Base-by-base conservation (phyloP, 169 alveolate genomes). In the Eimeria zaria region DNA sequence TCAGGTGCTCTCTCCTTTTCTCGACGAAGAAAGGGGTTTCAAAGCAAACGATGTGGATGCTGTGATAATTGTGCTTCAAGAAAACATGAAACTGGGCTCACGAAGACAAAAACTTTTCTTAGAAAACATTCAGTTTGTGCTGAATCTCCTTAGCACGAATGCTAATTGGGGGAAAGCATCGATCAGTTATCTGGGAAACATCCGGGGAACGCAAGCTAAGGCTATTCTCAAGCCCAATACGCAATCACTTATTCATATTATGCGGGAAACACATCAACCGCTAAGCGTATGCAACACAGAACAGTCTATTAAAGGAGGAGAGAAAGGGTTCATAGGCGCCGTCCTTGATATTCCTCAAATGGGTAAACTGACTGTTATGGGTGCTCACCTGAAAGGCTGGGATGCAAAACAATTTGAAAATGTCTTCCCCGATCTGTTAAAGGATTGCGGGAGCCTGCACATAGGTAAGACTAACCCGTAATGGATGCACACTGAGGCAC, bases 321-420 rank as follows among this genome's bases (percentile, higher is more conserved):
- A 87, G 62, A 87, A 87, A 46, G 93, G 93, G 1, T 87, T 87
- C 81, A 41, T 87, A 5, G 93, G 93, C 27, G 80, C 78, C 12
- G 93, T 64, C 2, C 3, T 87, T 14, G 48, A 24, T 6, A 1
- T 87, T 1, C 93, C 93, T 12, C 22, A 12, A 12, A 41, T 87
- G 83, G 93, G 93, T 58, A 39, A 24, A 11, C 83, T 87, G 18
- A 83, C 93, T 30, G 30, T 87, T 8, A 18, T 87, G 69, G 93
- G 93, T 51, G 81, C 51, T 1, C 93, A 87, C 62, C 83, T 87
- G n/a, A 64, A 87, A 30, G 93, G 93, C 33, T 87, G 93, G 93
- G 14, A 22, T 1, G 64, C 93, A 30, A 4, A 58, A 55, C 93
- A 87, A 73, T 62, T 87, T 9, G 67, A 41, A 27, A n/a, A 24